phyloP scores from a whole-genome alignment of 2,329 filamentous ascomycete species.

The Pseudogymnoascus sp. region DNA sequence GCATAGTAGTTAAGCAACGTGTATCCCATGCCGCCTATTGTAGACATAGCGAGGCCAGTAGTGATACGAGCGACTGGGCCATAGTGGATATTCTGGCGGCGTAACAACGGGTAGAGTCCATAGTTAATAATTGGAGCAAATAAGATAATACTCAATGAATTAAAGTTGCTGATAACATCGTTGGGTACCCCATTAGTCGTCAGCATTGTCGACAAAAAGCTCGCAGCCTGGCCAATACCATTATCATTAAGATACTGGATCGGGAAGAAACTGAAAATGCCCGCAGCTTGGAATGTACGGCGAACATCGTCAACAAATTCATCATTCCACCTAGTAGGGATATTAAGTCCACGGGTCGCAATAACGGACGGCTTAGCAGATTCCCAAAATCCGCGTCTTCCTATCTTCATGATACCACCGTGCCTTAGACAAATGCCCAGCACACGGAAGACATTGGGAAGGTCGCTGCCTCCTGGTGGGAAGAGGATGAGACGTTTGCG shows the following conservation, averaged over 20 bases:
- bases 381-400: constrained; percentile 49
- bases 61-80: constrained; percentile 69
- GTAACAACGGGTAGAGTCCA: constrained; percentile 59
- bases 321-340: constrained; percentile 63
- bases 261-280: constrained; percentile 52
- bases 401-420: constrained; percentile 52
- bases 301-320: constrained; percentile 71
- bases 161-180: constrained; percentile 67
- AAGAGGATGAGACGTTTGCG: constrained; percentile 53
- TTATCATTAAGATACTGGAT: constrained; percentile 29
- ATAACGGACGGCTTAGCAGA: constrained; percentile 58
- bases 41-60: constrained; percentile 57
- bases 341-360: constrained; percentile 34
- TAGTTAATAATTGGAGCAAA: constrained; percentile 64
- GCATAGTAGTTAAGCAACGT: constrained; percentile 52
- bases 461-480: constrained; percentile 64
- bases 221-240: constrained; percentile 74
- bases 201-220: constrained; percentile 70
- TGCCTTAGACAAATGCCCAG: constrained; percentile 53
- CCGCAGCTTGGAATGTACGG: constrained; percentile 60
- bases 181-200: constrained; percentile 63
- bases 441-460: constrained; percentile 58
- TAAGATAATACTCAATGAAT: constrained; percentile 69
- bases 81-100: constrained; percentile 54
- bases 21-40: constrained; percentile 53